A percentile compares a stretch with the other conserved stretches of the same genome.
Evolutionary conservation across 176 grass and related monocot genomes (phyloP).

Genomic region (Echinochloa phyllopogon): DNA sequence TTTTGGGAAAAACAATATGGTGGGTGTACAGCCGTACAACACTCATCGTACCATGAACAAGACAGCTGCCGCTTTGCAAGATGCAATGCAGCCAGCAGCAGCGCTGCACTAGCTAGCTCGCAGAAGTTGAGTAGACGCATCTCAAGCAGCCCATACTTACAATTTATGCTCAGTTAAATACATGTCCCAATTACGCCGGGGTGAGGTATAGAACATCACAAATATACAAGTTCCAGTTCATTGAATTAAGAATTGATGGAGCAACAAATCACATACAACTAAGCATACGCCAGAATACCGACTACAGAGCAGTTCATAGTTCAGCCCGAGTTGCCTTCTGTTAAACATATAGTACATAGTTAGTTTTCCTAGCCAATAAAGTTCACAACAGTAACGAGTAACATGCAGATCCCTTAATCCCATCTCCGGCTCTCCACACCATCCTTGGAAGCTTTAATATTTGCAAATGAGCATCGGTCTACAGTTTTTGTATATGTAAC

Average conservation of each 20-base stretch:
- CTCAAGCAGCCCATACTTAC: not conserved
- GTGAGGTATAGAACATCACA: not conserved
- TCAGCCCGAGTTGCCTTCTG: not conserved
- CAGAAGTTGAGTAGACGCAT: not conserved
- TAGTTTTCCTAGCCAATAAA: not conserved
- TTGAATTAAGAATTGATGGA: not conserved
- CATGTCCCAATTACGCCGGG: not conserved
- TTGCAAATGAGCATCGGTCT: conserved; percentile 1
- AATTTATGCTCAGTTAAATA: not conserved
- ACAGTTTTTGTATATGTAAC: not conserved
- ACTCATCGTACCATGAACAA: no score
- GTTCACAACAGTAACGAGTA: not conserved
- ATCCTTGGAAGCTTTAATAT: not conserved
- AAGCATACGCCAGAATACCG: no score
- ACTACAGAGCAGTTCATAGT: not conserved
- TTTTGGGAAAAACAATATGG: no score
- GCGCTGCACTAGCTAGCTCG: no score
- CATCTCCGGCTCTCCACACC: not conserved
- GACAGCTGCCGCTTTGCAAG: no score
- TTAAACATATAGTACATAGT: not conserved
- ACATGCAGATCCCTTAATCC: not conserved
- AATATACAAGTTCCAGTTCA: not conserved
- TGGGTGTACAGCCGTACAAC: no score
- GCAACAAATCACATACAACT: not conserved
- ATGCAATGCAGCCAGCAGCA: no score